Conservation (phyloP, 805 yeast genomes). For the Candida lessepsii region DNA sequence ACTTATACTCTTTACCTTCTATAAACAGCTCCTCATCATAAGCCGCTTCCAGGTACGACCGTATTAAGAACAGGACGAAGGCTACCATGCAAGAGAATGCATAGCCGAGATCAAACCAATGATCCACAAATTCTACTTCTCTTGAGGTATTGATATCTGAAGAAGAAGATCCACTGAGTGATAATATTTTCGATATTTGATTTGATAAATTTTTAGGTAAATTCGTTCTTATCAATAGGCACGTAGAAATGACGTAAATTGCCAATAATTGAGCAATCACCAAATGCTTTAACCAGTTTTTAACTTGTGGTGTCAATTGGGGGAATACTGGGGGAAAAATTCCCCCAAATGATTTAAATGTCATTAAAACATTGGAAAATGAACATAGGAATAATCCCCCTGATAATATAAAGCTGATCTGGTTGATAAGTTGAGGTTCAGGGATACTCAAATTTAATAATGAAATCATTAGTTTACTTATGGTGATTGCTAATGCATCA, state of each 20-base stretch:
- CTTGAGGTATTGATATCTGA: slow-evolving; percentile 20
- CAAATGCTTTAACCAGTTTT: slow-evolving; percentile 37
- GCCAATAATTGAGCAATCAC: slow-evolving; percentile 47
- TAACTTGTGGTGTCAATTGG: slow-evolving; percentile 15
- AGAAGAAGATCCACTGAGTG: slow-evolving; percentile 32
- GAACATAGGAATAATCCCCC: slow-evolving; percentile 61
- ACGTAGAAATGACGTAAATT: slow-evolving; percentile 51
- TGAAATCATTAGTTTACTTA: slow-evolving; percentile 35
- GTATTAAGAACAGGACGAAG: slow-evolving; percentile 5
- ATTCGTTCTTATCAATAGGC: slow-evolving; percentile 47
- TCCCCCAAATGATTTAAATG: slow-evolving; percentile 52
- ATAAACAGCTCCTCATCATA: slow-evolving; percentile 12
- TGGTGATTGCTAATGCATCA: slow-evolving; percentile 50
- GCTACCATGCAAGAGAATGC: slow-evolving; percentile 42
- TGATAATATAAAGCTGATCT: slow-evolving; percentile 51
- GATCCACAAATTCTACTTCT: slow-evolving; percentile 48
- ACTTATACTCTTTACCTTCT: slow-evolving; percentile 9
- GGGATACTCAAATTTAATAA: slow-evolving; percentile 20
- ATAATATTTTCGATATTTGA: slow-evolving; percentile 38
- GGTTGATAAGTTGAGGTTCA: slow-evolving; percentile 42
- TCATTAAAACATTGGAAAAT: slow-evolving; percentile 59
- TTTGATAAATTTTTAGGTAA: slow-evolving; percentile 45
- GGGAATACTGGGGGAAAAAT: slow-evolving; percentile 23
- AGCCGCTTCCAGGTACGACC: not conserved
- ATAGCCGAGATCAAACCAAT: slow-evolving; percentile 54